Evolutionary conservation across 2,329 filamentous ascomycete species (phyloP).

Genomic region (Akanthomyces uredinophilus): DNA sequence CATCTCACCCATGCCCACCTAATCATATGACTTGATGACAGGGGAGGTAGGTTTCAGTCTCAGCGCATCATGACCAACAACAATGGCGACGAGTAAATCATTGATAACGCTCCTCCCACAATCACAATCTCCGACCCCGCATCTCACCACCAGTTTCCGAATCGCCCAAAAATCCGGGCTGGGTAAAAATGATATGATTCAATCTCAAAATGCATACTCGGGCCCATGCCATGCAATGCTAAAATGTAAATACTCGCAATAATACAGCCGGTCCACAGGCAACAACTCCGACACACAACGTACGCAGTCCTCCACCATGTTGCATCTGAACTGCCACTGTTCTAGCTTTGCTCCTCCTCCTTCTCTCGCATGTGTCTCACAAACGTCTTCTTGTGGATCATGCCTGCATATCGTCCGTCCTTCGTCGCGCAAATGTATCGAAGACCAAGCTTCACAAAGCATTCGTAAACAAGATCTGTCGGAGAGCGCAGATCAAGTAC

Average conservation of each 20-base stretch:
- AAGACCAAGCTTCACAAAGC: conserved; percentile 89
- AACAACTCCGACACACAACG: not conserved
- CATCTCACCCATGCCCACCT: not conserved
- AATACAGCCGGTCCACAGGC: not conserved
- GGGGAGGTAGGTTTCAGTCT: not conserved
- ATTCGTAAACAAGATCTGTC: conserved; percentile 94
- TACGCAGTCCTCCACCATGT: too few relatives aligned
- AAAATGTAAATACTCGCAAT: not conserved
- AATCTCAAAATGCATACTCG: not conserved
- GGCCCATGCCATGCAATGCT: conserved; percentile 9
- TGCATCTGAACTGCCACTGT: not conserved
- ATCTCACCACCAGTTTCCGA: not conserved
- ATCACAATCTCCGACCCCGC: not conserved
- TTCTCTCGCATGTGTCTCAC: conserved; percentile 88
- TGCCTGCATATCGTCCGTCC: conserved; percentile 79
- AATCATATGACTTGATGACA: not conserved
- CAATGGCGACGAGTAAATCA: not conserved
- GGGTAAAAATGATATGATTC: not conserved
- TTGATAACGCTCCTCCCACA: not conserved
- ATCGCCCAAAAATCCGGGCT: not conserved
- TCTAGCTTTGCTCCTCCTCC: conserved; percentile 46
- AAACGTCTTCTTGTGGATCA: conserved; percentile 97
- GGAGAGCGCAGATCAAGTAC: conserved; percentile 83
- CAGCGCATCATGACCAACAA: too few relatives aligned
- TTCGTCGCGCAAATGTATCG: conserved; percentile 86